Base-by-base conservation (phyloP, 2,329 filamentous ascomycete species). In the Cadophora sp. region DNA sequence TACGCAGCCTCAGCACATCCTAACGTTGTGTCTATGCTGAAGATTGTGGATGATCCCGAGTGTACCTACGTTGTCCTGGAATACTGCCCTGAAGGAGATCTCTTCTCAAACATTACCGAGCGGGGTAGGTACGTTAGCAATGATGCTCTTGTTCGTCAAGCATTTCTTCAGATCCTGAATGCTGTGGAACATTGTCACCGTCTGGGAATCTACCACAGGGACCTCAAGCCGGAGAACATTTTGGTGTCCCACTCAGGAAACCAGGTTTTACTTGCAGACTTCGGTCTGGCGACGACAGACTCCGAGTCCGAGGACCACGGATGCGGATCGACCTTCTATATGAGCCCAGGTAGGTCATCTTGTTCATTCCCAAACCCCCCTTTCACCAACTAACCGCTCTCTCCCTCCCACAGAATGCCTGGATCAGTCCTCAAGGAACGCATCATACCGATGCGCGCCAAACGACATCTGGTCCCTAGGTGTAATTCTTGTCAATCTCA, bases 381-480 rank as follows among this genome's bases (percentile, higher is more conserved):
- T 70, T 67, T 61, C 64, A 66, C 60, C 50, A 16, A 71, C 73
- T 75, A 76, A 76, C 71, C 71, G 72, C 48, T 77, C 70, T 78
- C 76, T 64, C 72, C 62, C 69, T 68, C 53, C 40, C 70, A 63
- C 72, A 97, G 96, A 99, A 88, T 99, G 96, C 79, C 89, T 90
- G 77, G 87, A 97, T 80, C 92, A 93, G 76, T 86, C 90, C 67
- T 81, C 91, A 83, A 76, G 89, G 87, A 86, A 88, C 85, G 80
- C 91, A 34, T 95, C 88, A 80, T 99, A 99, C 81, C 90, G 90
- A 73, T 97, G 94, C 73, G 94, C 93, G 63, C 92, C 95, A 67
- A 99, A 98, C 83, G 96, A 99, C 81, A 90, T 98, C 75, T 99
- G 96, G 96, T 95, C 92, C 77, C 87, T 99, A n/a, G 96, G 96